phyloP scores from a whole-genome alignment of 441 rosid genomes.

The Syzygium malaccense region DNA sequence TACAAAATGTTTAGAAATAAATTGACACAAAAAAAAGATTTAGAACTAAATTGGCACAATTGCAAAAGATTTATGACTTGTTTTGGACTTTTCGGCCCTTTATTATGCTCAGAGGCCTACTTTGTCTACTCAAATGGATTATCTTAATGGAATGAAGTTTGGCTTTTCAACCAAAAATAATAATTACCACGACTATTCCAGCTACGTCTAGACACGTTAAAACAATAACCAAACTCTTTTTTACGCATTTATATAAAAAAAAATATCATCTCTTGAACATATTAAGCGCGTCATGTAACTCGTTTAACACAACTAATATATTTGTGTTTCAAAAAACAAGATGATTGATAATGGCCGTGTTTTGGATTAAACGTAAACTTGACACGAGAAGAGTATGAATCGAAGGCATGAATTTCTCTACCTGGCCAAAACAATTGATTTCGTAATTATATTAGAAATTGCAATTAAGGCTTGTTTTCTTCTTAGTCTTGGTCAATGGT shows the following conservation, averaged over 20 bases:
- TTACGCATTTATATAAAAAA: not conserved
- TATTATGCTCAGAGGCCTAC: no score
- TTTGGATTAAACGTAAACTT: not conserved
- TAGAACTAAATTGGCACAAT: no score
- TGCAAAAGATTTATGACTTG: no score
- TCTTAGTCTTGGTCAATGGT: not conserved
- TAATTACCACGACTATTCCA: not conserved
- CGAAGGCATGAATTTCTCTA: not conserved
- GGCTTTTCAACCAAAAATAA: not conserved
- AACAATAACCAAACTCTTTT: no score
- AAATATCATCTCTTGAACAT: not conserved
- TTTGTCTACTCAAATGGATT: no score
- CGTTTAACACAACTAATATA: not conserved
- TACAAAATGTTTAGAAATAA: no score
- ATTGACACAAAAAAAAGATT: no score
- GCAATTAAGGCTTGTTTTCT: not conserved
- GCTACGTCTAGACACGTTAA: fast-evolving
- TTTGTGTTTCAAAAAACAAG: not conserved
- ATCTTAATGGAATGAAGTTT: no score
- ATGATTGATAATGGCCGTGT: not conserved
- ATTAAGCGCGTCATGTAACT: not conserved
- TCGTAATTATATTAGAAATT: not conserved
- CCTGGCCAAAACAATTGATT: not conserved
- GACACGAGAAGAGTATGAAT: not conserved
- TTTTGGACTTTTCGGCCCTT: no score